Base-by-base conservation (phyloP, 2,329 filamentous ascomycete species). In the Talaromyces piceae region DNA sequence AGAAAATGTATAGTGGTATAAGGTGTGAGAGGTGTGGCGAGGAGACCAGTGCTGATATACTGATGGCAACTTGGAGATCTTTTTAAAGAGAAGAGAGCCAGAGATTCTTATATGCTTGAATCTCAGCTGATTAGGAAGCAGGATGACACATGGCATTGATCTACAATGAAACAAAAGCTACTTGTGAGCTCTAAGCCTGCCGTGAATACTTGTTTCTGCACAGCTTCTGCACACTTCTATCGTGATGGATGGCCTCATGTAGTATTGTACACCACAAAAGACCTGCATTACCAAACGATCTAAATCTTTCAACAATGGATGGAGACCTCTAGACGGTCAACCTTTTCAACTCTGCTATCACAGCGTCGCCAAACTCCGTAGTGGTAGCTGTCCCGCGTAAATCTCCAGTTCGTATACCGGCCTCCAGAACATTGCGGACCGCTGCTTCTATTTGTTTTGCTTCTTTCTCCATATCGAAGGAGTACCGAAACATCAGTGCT, bases 401-500 rank as follows among this genome's bases (percentile, higher is more conserved):
- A 67, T 95, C 91, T 64, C 81, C 83, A 8, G 90, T 95, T 53
- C 84, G 77, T 44, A 90, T 67, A 22, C 87, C 87, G 45, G 74
- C 78, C 63, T 95, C 88, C 53, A 96, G 81, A 30, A 86, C 85
- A 41, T 75, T 79, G 62, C 81, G 81, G 45, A 95, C 88, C 1
- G 90, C 89, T 55, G 82, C 77, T 72, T 96, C 90, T 55, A 96
- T 80, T 45, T 82, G 82, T 54, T 79, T 77, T 11, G 90, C 86
- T 69, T 95, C 83, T 41, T 80, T 74, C 30, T 86, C 83, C 61
- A 91, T 80, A 61, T 83, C 82, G 47, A 95, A 79, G 6, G 88
- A 94, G 76, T 95, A 96, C 61, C 87, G 84, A 63, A 95, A 81
- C 86, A 96, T 89, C 86, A 96, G 91, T 61, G 88, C 88, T 9